phyloP scores from a whole-genome alignment of 2,329 filamentous ascomycete genomes.

The Byssochlamys sp. region DNA sequence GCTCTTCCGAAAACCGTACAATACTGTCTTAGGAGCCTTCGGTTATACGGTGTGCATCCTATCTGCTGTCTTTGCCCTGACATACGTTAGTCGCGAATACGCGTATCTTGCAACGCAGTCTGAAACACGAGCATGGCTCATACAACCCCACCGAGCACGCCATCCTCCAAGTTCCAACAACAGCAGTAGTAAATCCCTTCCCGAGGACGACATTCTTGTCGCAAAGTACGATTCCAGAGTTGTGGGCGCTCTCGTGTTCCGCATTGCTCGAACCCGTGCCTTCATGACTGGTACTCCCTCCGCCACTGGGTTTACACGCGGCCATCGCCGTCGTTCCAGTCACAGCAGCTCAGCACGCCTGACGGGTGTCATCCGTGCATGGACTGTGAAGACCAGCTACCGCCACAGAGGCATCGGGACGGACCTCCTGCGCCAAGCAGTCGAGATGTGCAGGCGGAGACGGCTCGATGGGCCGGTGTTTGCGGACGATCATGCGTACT shows the following conservation, averaged over 20 bases:
- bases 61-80: conserved; percentile 53
- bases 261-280: conserved; percentile 12
- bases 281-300: conserved; percentile 11
- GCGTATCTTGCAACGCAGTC: conserved; percentile 52
- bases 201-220: conserved; percentile 54
- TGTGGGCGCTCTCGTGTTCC: conserved; percentile 59
- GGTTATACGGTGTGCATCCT: conserved; percentile 54
- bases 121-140: conserved; percentile 51
- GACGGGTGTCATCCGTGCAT: conserved; percentile 57
- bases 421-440: conserved; percentile 63
- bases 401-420: conserved; percentile 61
- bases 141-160: background rate
- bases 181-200: conserved; percentile 21
- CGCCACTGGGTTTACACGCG: conserved; percentile 8
- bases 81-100: conserved; percentile 56
- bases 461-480: conserved; percentile 63
- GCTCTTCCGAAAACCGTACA: conserved; percentile 34
- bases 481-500: conserved; percentile 67
- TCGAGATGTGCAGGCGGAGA: conserved; percentile 57
- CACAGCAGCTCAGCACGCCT: conserved; percentile 7
- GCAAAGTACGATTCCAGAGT: conserved; percentile 62
- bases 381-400: conserved; percentile 63
- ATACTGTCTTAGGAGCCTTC: conserved; percentile 48
- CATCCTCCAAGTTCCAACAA: conserved; percentile 6
- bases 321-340: conserved; percentile 11